These are phyloP conservation scores for Mallotus japonicus DNA, from an alignment of 441 rosid genomes.

Conservation along the genomic window DNA sequence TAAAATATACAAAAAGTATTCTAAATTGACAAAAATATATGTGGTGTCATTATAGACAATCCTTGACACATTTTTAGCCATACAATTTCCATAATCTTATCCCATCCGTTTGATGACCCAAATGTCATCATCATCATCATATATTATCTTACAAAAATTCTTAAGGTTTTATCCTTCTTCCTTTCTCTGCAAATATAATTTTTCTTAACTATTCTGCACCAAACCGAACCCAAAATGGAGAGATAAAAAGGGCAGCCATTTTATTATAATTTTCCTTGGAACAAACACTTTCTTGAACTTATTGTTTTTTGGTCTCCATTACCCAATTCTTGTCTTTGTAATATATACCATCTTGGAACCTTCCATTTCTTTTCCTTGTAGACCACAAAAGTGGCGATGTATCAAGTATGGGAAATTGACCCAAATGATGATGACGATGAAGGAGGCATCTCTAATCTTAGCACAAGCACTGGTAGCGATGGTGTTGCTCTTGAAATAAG, in stretches of 20 bases:
- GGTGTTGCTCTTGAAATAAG: no score
- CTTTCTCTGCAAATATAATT: background rate
- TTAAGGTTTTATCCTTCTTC: background rate
- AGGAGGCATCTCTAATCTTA: no score
- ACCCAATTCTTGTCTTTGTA: background rate
- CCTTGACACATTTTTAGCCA: constrained; percentile 29
- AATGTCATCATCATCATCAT: no score
- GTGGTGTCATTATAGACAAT: background rate
- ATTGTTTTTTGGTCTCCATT: no score
- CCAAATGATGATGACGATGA: no score
- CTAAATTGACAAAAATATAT: no score
- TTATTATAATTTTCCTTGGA: background rate
- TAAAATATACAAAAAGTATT: no score
- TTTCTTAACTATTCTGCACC: background rate
- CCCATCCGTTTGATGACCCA: constrained; percentile 29
- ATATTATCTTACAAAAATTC: no score
- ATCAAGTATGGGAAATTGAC: no score
- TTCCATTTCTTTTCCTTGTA: no score
- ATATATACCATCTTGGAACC: background rate
- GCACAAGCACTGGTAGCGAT: no score
- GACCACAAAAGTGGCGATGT: no score
- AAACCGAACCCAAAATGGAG: background rate
- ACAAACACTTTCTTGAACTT: background rate
- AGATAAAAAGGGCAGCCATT: background rate
- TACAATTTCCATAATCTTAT: constrained; percentile 22